Percentiles rank a stretch among this genome's conserved stretches.
Evolutionary conservation across 148 eudicot species (phyloP).

Genomic region (Simmondsia chinensis): DNA sequence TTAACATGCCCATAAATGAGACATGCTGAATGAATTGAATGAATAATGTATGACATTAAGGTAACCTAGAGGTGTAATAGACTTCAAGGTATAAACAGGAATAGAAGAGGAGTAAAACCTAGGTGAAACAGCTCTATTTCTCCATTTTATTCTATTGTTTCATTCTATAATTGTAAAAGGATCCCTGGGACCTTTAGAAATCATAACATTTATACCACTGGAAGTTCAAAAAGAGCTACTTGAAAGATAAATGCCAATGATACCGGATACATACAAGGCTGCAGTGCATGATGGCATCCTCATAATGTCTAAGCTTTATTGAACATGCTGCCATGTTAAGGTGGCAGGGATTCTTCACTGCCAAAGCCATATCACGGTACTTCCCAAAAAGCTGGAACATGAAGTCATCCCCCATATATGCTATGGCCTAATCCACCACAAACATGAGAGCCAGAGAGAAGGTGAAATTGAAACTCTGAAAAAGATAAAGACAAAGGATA

Average conservation of each 20-base stretch:
- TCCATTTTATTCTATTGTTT: too few species aligned
- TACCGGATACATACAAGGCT: conserved; percentile 50
- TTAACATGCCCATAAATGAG: too few species aligned
- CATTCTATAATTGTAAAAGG: too few species aligned
- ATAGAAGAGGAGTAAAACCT: too few species aligned
- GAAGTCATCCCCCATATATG: conserved; percentile 98
- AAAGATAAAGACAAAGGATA: background rate
- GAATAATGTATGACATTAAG: too few species aligned
- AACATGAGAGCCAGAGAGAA: background rate
- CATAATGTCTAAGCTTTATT: conserved; percentile 78
- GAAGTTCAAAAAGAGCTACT: background rate
- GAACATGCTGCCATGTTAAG: conserved; percentile 92
- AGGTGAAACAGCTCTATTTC: too few species aligned
- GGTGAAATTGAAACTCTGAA: background rate
- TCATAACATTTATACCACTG: too few species aligned
- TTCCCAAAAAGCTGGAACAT: conserved; percentile 96
- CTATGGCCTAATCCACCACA: conserved; percentile 58
- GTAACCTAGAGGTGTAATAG: too few species aligned
- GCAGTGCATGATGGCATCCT: conserved; percentile 88
- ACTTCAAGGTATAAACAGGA: too few species aligned
- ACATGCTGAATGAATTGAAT: too few species aligned
- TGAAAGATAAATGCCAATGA: background rate
- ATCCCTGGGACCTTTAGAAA: too few species aligned
- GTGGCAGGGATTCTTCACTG: conserved; percentile 95
- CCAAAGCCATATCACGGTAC: conserved; percentile 96